Conservation (phyloP, 2,329 filamentous ascomycete species). For the Sporothrix sp. region DNA sequence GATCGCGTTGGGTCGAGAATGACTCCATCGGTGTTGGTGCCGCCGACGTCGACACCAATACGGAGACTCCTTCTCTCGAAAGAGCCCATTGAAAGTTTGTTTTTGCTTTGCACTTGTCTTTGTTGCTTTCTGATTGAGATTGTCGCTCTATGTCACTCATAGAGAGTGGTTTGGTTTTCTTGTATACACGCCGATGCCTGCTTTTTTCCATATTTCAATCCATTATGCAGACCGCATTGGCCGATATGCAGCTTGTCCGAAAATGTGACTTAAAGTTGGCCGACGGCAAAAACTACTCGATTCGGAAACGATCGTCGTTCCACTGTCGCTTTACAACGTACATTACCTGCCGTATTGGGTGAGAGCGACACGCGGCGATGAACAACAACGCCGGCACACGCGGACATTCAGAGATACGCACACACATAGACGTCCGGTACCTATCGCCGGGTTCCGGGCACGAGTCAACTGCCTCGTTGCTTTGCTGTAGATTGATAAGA, state of each 20-base stretch:
- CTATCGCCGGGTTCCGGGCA: no score
- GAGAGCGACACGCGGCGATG: no score
- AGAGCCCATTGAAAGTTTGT: background rate
- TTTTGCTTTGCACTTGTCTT: background rate
- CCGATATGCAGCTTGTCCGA: no score
- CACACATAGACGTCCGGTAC: no score
- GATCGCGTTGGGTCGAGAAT: constrained; percentile 35
- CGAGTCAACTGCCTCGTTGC: no score
- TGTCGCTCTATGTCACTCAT: background rate
- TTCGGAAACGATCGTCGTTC: no score
- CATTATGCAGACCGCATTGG: background rate
- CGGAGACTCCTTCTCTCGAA: constrained; percentile 21
- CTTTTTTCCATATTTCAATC: no score
- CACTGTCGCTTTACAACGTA: no score
- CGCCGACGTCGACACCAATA: constrained; percentile 39
- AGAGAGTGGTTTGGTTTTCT: background rate
- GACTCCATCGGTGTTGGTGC: constrained; percentile 45
- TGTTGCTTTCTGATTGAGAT: background rate
- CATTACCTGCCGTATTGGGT: no score
- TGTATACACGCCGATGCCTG: background rate
- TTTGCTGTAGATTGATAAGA: no score
- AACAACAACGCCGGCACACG: no score
- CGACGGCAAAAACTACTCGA: background rate
- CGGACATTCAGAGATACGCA: no score
- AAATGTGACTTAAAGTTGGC: background rate